Base-by-base conservation (phyloP, 83 land plant genomes). In the Larix sibirica region DNA sequence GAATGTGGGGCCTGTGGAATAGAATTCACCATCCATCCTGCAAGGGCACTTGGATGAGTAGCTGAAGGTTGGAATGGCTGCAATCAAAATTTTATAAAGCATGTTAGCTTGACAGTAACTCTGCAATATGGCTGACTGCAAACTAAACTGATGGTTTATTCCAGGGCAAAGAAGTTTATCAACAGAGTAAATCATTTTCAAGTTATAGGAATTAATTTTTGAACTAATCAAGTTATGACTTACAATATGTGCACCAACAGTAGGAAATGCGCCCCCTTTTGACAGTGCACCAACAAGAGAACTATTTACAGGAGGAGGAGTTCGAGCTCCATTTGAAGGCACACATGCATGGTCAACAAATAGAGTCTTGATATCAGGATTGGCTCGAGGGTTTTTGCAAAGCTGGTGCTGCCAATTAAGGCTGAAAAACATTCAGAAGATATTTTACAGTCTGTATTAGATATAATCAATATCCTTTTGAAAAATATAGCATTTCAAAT, bases 351-450 rank as follows among this genome's bases (percentile, higher is more conserved):
- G 98, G 81, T 96, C 98, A 68, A 89, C 86, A 81, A 96, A 96
- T 40, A 96, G 97, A 42, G 97, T 94, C 79, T 96, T 96, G 4
- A 96, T 96, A 83, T 96, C 98, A 13, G 98, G 98, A 77, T 95
- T 96, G 66, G 98, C 92, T 74, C 95, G 88, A 26, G 98, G 98
- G 71, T 93, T 96, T 77, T 94, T 94, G 84, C 98, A 96, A n/a
- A 96, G 94, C 81, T 96, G 98, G 82, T 96, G 98, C 87, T 96
- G 98, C 98, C 97, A 96, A 82, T 96, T 96, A 70, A 96, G 90
- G 84, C 98, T 96, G 93, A 80, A 82, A 80, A 31, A 10, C 9
- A 50, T 1, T 50, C 56, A 10, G 56, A 50, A 50, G 56, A 9
- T 9, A 50, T 50, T 50, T 50, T 50, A 50, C 56, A 50, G 12